A percentile compares a stretch with the other conserved stretches of the same genome.
These are phyloP conservation scores for Magnusiomyces clavatus DNA, from an alignment of 1,139 yeast species.

Conservation along the genomic window DNA sequence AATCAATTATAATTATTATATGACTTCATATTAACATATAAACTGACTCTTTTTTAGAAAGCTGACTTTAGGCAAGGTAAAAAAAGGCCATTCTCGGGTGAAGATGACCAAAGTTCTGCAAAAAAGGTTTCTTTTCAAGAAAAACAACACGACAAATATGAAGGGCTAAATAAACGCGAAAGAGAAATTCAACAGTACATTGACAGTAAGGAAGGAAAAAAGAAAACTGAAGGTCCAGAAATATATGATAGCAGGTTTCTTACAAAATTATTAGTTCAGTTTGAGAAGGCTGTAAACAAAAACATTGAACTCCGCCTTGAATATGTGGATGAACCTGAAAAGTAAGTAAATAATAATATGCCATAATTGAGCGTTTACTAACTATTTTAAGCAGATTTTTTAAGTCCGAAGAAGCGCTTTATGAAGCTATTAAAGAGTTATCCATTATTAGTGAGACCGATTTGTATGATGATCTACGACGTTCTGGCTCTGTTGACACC, in stretches of 20 bases:
- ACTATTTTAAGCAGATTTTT: conserved; percentile 15
- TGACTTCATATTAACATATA: too few relatives aligned
- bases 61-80: too few relatives aligned
- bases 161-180: background rate
- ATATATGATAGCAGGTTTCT: conserved; percentile 22
- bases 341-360: conserved; percentile 15
- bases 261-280: conserved; percentile 18
- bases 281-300: conserved; percentile 24
- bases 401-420: conserved; percentile 28
- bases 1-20: too few relatives aligned
- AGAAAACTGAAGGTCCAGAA: conserved; percentile 11
- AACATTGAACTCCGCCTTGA: conserved; percentile 29
- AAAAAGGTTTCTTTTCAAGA: too few relatives aligned
- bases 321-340: conserved; percentile 30
- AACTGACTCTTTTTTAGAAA: too few relatives aligned
- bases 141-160: background rate
- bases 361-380: background rate
- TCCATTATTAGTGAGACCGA: conserved; percentile 28
- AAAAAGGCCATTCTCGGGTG: background rate
- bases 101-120: background rate
- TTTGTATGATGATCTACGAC: conserved; percentile 22
- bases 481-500: conserved; percentile 20
- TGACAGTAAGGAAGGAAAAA: conserved; percentile 8
- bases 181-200: conserved; percentile 13
- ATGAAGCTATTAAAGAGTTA: conserved; percentile 28